Conservation (phyloP, 208 protist genomes). For the Trypanosoma lewisi region DNA sequence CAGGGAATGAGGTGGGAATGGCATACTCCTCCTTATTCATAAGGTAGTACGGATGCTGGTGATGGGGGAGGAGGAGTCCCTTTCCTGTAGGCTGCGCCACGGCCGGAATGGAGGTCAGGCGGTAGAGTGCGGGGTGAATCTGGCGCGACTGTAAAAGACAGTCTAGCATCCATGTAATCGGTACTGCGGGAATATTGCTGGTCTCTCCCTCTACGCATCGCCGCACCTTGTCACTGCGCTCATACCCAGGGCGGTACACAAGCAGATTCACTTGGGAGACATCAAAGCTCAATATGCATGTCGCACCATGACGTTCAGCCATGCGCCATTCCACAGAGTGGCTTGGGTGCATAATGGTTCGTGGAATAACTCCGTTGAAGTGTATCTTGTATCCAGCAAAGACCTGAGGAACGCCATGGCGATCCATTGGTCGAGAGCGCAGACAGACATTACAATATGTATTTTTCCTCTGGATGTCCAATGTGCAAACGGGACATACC, state of each 20-base stretch:
- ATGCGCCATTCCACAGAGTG: conserved; percentile 90
- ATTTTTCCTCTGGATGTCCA: conserved; percentile 41
- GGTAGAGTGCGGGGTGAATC: conserved; percentile 75
- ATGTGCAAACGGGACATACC: conserved; percentile 54
- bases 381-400: conserved; percentile 82
- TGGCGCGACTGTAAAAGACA: conserved; percentile 86
- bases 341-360: conserved; percentile 76
- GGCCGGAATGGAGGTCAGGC: conserved; percentile 62
- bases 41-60: conserved; percentile 85
- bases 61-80: conserved; percentile 69
- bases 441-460: conserved; percentile 76
- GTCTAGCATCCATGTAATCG: conserved; percentile 88
- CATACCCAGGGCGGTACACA: conserved; percentile 84
- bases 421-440: conserved; percentile 61
- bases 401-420: conserved; percentile 76
- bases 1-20: conserved; percentile 68
- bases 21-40: conserved; percentile 80
- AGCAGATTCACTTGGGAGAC: conserved; percentile 58
- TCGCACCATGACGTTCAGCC: conserved; percentile 85
- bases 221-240: conserved; percentile 88
- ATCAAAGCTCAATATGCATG: conserved; percentile 63
- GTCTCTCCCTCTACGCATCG: conserved; percentile 52
- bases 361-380: conserved; percentile 90
- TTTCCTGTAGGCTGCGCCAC: conserved; percentile 67
- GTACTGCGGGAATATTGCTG: conserved; percentile 51